Base-by-base conservation (phyloP, 2,329 filamentous ascomycete species). In the Parascedosporium putredinis region DNA sequence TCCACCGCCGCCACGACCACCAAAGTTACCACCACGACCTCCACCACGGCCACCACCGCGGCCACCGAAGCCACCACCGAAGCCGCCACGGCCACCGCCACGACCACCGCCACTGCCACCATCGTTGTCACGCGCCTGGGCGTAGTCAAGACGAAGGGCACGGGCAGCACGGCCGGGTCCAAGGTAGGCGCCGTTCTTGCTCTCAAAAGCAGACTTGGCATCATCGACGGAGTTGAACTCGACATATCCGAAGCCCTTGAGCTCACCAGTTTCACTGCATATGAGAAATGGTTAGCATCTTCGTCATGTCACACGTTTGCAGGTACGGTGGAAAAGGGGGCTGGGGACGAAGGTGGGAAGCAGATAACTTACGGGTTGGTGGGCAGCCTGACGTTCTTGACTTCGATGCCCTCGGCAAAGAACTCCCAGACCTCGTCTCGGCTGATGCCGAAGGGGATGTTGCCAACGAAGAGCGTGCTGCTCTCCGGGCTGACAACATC, bases 171-270 rank as follows among this genome's bases (percentile, higher is more conserved):
- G 76, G 52, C 87, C 81, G 56, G 70, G 64, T 47, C 78, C 77
- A 54, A 81, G 74, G 53, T 76, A 67, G 50, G 74, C 73, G 56
- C 88, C 88, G 58, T 86, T 83, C 64, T 87, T 76, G 51, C 74
- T 71, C 59, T 84, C 75, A 58, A 88, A 80, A 22, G 83, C 90
- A 59, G 73, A 70, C 70, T 84, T 86, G 60, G 90, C 88, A 60
- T 95, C 89, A 24, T 95, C 88, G 54, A 93, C 67, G 16, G 84
- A 86, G 58, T 73, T 71, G 75, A 91, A 95, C 62, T 84, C 83
- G 55, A 95, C 84, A 65, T 96, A 96, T 50, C 88, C 90, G 67
- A 94, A 95, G 51, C 90, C 90, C 83, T 95, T 95, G 64, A 84
- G 83, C 59, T 82, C 79, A 56, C 88, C 89, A 54, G 81, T 81